Base-by-base conservation (phyloP, 1,139 yeast genomes). In the Magnusiomyces tetraspermus region DNA sequence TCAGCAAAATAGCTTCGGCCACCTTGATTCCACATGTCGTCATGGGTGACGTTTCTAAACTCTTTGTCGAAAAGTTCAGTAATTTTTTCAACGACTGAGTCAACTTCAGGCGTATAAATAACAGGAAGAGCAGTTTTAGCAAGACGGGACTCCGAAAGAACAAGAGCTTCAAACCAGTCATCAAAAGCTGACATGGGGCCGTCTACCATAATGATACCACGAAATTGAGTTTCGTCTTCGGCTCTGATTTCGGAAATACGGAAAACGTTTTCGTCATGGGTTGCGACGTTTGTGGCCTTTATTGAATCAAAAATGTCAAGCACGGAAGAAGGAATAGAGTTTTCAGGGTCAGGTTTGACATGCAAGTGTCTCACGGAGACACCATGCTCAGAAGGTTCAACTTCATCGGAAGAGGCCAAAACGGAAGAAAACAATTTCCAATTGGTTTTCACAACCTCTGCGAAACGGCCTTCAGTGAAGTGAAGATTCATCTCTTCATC, bases 111-210 rank as follows among this genome's bases (percentile, higher is more conserved):
- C 2, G 28, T 45, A 5, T 19, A 19, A 10, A 51, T 46, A 17
- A 33, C 26, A 13, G 48, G 52, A n/a, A n/a, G 19, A 3, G 17
- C 31, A 11, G 46, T 19, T 21, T 43, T 38, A 33, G 30, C 21
- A 21, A 40, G 48, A 21, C 49, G 51, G 24, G 50, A 36, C 17
- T 46, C 30, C 8, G 37, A 44, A 10, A 53, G 36, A 24, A 54
- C 44, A 15, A 51, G 48, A n/a, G 52, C 52, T 46, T 51, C 54
- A 48, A 54, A 54, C 56, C 56, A 54, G 13, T 28, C 26, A 31
- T 54, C 56, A 42, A 54, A 54, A 3, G 48, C 51, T 4, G 24
- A 26, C 44, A 49, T 51, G 19, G 42, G 46, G 1, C 36, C 36
- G 13, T 49, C 53, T 1, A 50, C 53, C 46, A 40, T 36, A 19